Evolutionary conservation across 2,329 filamentous ascomycete genomes (phyloP), one percentile per base, ranked within the genome.

Genomic region (Pseudophaeomoniella oleicola): DNA sequence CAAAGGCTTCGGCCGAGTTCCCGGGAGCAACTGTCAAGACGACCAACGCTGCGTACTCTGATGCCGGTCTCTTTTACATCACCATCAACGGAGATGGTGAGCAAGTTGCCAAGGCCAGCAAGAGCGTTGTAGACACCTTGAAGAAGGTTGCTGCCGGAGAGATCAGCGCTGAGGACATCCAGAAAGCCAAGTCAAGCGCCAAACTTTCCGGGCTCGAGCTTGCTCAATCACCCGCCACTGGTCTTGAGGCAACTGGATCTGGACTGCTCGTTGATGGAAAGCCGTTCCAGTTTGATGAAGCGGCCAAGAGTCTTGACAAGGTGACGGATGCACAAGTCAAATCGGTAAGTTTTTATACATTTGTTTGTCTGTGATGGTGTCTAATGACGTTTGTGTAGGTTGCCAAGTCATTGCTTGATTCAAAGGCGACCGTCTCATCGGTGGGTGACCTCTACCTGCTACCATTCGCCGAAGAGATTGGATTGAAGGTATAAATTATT

Each of bases 391-490:
- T 38, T 38, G 37, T 35, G 35, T 54, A 96, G 87, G 76, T 81
- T 54, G 87, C 87, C 54, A 92, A 94, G 71, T 69, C 78, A 55
- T 72, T 94, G 50, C 69, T 96, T 46, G 81, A 87, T 48, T 77
- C 76, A 62, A 96, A 87, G 72, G 87, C 88, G 36, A 80, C 84
- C 37, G 82, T 94, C 44, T 81, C 85, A 44, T 72, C 84, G 40
- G 86, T 96, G 44, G 90, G 90, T 60, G 90, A 98, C 59, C 72
- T 98, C 51, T 81, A 84, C 62, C 72, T 80, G 52, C 76, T 98
- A 56, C 90, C 90, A 39, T 98, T 80, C 57, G 90, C 86, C 47
- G 83, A 87, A 64, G 90, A 98, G 57, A 71, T 98, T 59, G 92
- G 88, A 51, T 74, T 98, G 57, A 84, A 79, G 60, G 85, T 94